A percentile compares a stretch with the other conserved stretches of the same genome.
Evolutionary conservation across 2,329 filamentous ascomycete species (phyloP).

Genomic region (Cercospora beticola): DNA sequence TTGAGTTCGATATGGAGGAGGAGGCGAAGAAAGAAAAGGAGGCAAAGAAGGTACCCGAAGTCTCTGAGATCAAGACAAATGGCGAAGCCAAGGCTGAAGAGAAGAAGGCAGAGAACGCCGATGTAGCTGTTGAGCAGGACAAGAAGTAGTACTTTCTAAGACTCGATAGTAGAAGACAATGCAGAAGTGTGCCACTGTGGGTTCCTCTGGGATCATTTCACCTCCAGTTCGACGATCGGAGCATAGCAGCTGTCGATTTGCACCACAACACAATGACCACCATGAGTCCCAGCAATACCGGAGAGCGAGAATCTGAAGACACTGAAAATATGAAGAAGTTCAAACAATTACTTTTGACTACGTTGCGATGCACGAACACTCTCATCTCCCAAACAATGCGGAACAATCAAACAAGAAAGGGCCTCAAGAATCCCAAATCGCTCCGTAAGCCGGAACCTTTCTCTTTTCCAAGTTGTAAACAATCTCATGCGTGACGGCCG

Average conservation of each 20-base stretch:
- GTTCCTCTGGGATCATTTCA: conserved; percentile 6
- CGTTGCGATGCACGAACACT: background rate
- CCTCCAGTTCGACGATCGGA: background rate
- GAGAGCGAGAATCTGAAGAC: background rate
- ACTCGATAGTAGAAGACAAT: background rate
- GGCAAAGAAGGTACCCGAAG: background rate
- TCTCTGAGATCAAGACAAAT: background rate
- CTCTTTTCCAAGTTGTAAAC: conserved; percentile 67
- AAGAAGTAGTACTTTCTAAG: background rate
- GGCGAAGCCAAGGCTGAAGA: background rate
- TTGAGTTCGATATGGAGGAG: conserved; percentile 16
- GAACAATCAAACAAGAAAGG: background rate
- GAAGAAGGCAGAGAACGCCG: background rate
- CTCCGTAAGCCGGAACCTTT: conserved; percentile 67
- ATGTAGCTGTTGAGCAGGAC: background rate
- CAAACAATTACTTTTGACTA: background rate
- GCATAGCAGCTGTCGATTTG: background rate
- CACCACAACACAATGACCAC: background rate
- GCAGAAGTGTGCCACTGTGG: background rate
- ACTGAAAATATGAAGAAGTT: background rate
- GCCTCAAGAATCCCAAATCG: conserved; percentile 65
- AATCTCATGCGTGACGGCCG: conserved; percentile 64
- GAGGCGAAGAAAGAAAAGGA: conserved; percentile 11
- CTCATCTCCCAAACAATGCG: background rate
- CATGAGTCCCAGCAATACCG: background rate